Percentiles rank a stretch among this genome's conserved stretches.
phyloP scores from a whole-genome alignment of 2,329 filamentous ascomycete species.

The Apiospora phragmitis region DNA sequence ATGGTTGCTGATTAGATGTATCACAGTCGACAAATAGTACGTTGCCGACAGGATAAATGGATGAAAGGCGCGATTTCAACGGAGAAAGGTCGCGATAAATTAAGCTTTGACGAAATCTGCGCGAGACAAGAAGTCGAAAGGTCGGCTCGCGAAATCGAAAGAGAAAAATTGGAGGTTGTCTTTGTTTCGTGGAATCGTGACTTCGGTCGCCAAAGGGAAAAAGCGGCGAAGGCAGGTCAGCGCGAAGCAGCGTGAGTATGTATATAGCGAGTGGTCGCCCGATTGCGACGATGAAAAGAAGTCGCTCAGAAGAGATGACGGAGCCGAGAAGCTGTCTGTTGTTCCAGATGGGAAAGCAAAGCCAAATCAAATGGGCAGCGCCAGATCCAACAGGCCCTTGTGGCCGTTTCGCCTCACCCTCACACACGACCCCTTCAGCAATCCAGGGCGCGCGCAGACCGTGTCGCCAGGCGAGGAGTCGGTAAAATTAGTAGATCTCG shows the following conservation, averaged over 20 bases:
- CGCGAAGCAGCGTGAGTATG: background rate
- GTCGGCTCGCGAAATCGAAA: conserved; percentile 7
- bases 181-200: conserved; percentile 23
- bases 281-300: background rate
- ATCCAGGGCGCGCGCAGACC: conserved; percentile 12
- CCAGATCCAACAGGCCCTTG: conserved; percentile 5
- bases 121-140: background rate
- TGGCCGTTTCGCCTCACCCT: conserved; percentile 1
- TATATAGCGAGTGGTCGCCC: background rate
- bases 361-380: conserved; percentile 2
- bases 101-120: background rate
- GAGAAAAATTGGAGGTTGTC: conserved; percentile 16
- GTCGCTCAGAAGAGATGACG: background rate
- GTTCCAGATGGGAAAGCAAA: background rate
- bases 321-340: background rate
- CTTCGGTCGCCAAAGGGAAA: conserved; percentile 10
- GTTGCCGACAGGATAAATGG: background rate
- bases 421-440: conserved; percentile 3
- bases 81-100: background rate
- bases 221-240: background rate
- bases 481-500: conserved; percentile 17
- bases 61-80: background rate
- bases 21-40: background rate
- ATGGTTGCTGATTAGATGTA: conserved; percentile 56
- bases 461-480: conserved; percentile 9